A percentile compares a stretch with the other conserved stretches of the same genome.
Evolutionary conservation across 257 asterid species (phyloP).

Genomic region (Solanum gracilifrons): DNA sequence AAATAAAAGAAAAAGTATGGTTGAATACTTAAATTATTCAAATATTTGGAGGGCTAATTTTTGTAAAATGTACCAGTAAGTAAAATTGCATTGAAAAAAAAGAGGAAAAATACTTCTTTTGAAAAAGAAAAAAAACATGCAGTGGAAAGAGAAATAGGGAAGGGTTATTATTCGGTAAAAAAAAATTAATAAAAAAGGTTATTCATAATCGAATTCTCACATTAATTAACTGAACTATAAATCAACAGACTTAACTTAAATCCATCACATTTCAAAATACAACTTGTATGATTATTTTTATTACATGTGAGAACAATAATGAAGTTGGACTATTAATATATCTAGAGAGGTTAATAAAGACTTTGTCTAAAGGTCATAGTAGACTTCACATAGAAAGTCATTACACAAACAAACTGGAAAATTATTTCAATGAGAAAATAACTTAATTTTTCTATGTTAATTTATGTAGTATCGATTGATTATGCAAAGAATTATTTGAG

Average conservation of each 20-base stretch:
- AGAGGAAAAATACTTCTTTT: neutral
- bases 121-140: rapidly evolving
- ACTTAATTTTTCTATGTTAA: neutral
- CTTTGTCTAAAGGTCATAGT: neutral
- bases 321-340: neutral
- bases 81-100: neutral
- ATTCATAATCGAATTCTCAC: too few species aligned
- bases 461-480: neutral
- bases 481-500: neutral
- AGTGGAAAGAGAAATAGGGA: too few species aligned
- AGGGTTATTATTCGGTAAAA: too few species aligned
- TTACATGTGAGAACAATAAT: neutral
- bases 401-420: neutral
- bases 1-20: neutral
- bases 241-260: neutral
- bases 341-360: neutral
- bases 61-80: neutral
- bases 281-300: neutral
- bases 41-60: neutral
- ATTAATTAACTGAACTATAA: too few species aligned
- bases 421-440: neutral
- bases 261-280: neutral
- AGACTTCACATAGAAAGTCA: neutral
- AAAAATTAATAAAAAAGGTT: too few species aligned
- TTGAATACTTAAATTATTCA: neutral